Base-by-base conservation (phyloP, 2,329 filamentous ascomycete genomes). In the Beauveria bassiana region DNA sequence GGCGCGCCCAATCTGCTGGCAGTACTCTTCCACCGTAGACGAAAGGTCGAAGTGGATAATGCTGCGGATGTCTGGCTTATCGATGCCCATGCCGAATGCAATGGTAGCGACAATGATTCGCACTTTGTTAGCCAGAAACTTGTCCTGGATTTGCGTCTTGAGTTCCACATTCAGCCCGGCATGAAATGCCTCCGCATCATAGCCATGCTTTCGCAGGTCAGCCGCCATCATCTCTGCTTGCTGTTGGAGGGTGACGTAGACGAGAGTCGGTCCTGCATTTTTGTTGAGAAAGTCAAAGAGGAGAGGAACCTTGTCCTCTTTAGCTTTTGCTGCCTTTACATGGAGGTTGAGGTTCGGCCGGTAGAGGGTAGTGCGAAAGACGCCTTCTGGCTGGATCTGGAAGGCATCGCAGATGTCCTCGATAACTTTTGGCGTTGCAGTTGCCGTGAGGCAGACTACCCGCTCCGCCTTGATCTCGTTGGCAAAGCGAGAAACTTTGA, bases 81-180 rank as follows among this genome's bases (percentile, higher is more conserved):
- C 82, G 20, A 85, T 83, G 0, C 82, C 82, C 82, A 85, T 85
- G 0, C 82, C 82, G 56, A 85, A 85, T 1, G 82, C 82, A 46
- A 84, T 84, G 0, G 82, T 85, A 3, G 81, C 81, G 20, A 67
- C 54, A 24, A 72, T 69, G 28, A 69, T 77, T n/a, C 74, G 67
- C 34, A 79, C 70, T 24, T 74, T 69, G 1, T 72, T 73, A 1
- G 71, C 69, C 78, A 84, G 81, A 60, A 84, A 84, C 9, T 75
- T 71, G 3, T 84, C 80, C 64, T 85, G 82, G 2, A 80, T 69
- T 2, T 71, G 50, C 1, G 70, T 73, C 68, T 83, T 84, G 1
- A 69, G 65, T 1, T 76, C 74, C 0, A 73, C 68, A 24, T 76
- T 73, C 73, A 84, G 76, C 1, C 81, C 81, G 0, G 80, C 80